phyloP scores from a whole-genome alignment of 108 stramenopile genomes.

The Nannochloropsis gaditana region DNA sequence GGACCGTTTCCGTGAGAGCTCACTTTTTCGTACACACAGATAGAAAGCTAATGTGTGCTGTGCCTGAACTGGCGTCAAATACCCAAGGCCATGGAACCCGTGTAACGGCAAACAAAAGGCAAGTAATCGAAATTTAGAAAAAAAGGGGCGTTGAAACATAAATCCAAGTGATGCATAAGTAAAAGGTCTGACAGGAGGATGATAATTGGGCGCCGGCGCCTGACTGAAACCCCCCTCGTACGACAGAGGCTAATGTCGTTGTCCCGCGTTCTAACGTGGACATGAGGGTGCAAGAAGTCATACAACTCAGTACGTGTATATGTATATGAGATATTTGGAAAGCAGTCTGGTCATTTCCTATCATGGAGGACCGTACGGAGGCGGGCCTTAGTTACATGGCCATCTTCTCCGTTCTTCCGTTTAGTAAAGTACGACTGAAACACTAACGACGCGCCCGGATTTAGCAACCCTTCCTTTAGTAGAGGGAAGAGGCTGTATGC shows the following conservation, averaged over 20 bases:
- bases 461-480: not conserved
- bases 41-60: too few species aligned
- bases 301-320: not conserved
- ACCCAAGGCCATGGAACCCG: too few species aligned
- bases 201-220: not conserved
- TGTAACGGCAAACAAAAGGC: too few species aligned
- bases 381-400: not conserved
- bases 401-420: not conserved
- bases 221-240: slow-evolving; percentile 2
- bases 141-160: not conserved
- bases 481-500: not conserved
- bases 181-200: slow-evolving; percentile 20
- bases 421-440: not conserved
- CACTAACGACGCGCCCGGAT: not conserved
- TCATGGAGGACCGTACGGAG: not conserved
- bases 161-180: not conserved
- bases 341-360: not conserved
- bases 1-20: too few species aligned
- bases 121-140: too few species aligned
- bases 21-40: too few species aligned
- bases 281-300: slow-evolving; percentile 5
- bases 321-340: not conserved
- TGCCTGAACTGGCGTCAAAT: too few species aligned
- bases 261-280: not conserved
- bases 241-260: slow-evolving; percentile 18